Base-by-base conservation (phyloP, 805 yeast genomes). In the Suhomyces sp. region DNA sequence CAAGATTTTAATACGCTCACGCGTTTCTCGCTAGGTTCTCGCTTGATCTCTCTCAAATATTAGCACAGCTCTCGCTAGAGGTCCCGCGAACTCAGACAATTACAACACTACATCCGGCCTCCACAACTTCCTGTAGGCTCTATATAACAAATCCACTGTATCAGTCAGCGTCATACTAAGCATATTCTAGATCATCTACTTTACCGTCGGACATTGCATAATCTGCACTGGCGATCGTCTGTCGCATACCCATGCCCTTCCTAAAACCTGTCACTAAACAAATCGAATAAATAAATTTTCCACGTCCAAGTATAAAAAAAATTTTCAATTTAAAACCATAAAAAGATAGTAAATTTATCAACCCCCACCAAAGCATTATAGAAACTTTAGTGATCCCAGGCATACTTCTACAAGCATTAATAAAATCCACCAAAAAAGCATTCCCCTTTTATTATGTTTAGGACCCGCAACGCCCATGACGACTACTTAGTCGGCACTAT, bases 401-500 rank as follows among this genome's bases (percentile, higher is more conserved):
- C 22, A 37, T 37, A 19, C 22, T 37, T 37, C 17, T 19, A 17
- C 15, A 19, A 37, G 20, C 41, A 37, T 17, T 37, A 8, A 37
- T 9, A 37, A 17, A 17, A 37, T 6, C 22, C 17, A 37, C 17
- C 2, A 9, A 37, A 37, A 37, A 8, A 37, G 22, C 22, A 37
- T 37, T 6, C 20, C 41, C 41, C 27, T n/a, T 41, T 21, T n/a
- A 43, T 17, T 27, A 46, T 46, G 48, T 46, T 21, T 46, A 46
- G 37, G 31, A 29, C 48, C 29, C 35, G 48, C 35, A 46, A 46
- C 35, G 19, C 17, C 25, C 29, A 31, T 31, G 43, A 19, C 43
- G 48, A 46, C 19, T 22, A 29, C 9, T 31, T 20, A 22, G 21
- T 13, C 43, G 43, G 24, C 20, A 50, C 60, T 49, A 62, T 75